Conservation (phyloP, 768 basidiomycete genomes). For the Postia placenta region DNA sequence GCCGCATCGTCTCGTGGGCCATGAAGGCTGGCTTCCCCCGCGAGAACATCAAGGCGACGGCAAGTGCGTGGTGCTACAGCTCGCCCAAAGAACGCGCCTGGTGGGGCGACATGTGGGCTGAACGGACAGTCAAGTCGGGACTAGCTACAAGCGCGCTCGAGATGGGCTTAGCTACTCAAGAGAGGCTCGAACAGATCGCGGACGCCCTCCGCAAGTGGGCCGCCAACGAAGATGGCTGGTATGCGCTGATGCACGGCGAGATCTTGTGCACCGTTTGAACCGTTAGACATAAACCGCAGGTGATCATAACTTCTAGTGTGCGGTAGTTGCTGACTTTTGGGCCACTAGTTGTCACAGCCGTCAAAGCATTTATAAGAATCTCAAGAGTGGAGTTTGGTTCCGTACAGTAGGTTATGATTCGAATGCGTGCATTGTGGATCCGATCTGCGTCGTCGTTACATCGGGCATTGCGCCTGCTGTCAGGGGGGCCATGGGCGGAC, state of each 20-base stretch:
- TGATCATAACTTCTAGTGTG: background rate
- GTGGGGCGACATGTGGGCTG: conserved; percentile 35
- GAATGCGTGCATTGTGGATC: no score
- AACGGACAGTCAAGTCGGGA: conserved; percentile 27
- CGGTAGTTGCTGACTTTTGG: background rate
- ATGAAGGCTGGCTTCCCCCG: conserved; percentile 29
- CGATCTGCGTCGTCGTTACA: no score
- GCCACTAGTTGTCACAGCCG: no score
- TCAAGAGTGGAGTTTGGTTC: no score
- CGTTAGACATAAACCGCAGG: background rate
- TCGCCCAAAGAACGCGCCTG: conserved; percentile 30
- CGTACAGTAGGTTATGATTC: no score
- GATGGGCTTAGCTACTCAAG: conserved; percentile 9
- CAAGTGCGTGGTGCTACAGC: conserved; percentile 32
- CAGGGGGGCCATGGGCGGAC: background rate
- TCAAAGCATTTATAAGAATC: no score
- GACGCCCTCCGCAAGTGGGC: conserved; percentile 12
- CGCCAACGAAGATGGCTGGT: conserved; percentile 15
- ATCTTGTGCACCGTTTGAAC: conserved; percentile 2
- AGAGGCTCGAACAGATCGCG: conserved; percentile 6
- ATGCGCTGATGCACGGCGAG: conserved; percentile 12
- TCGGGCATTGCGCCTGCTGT: no score
- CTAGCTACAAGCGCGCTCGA: conserved; percentile 28
- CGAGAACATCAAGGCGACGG: conserved; percentile 22
- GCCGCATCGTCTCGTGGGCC: conserved; percentile 32